Percentiles rank a stretch among this genome's conserved stretches.
Conservation (phyloP, 1,284 basidiomycete genomes). For the Sanguinoderma infundibulare region DNA sequence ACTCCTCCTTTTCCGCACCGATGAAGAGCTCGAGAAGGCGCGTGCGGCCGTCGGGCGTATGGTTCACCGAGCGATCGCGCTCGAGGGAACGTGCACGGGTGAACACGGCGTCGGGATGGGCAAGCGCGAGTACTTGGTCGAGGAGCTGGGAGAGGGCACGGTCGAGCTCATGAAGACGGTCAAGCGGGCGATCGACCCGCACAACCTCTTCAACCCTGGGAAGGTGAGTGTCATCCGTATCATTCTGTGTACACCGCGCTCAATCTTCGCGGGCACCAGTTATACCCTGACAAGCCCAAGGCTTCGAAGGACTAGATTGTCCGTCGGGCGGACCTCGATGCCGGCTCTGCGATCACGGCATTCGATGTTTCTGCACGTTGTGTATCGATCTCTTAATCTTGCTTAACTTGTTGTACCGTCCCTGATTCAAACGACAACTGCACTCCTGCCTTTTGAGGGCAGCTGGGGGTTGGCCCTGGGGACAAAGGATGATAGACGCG, state of each 20-base stretch:
- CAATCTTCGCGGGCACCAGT: neutral
- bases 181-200: conserved; percentile 78
- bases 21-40: conserved; percentile 60
- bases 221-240: conserved; percentile 65
- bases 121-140: conserved; percentile 74
- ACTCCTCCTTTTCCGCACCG: conserved; percentile 63
- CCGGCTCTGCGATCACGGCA: no score
- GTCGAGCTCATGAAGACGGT: conserved; percentile 86
- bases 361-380: neutral
- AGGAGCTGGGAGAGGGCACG: conserved; percentile 83
- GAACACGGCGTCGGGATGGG: conserved; percentile 92
- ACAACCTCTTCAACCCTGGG: conserved; percentile 84
- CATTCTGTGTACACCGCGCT: neutral
- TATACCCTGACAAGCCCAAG: conserved; percentile 17
- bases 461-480: no score
- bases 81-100: conserved; percentile 85
- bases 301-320: neutral
- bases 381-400: no score
- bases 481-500: no score
- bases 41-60: conserved; percentile 65
- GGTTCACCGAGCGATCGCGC: conserved; percentile 71
- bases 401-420: no score
- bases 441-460: no score
- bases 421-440: no score
- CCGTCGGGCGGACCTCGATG: neutral